phyloP scores from a whole-genome alignment of 139 green algal species.

The Chlorella sorokiniana region DNA sequence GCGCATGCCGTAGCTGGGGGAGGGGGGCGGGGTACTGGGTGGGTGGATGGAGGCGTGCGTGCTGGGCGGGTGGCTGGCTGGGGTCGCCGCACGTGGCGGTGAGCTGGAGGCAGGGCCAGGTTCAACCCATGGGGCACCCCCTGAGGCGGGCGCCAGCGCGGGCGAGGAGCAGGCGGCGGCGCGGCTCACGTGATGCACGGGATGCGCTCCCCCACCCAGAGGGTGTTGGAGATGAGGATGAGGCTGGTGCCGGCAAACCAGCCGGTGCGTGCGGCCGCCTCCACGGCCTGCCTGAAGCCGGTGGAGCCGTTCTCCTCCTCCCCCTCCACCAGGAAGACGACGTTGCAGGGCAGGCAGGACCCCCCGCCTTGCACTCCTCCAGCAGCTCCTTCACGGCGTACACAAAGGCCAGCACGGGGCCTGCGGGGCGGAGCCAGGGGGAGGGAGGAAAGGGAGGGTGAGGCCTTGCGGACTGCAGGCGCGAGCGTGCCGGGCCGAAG shows the following conservation, averaged over 20 bases:
- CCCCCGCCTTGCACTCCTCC: constrained; percentile 52
- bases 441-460: too few relatives aligned
- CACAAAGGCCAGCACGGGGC: constrained; percentile 90
- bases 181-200: constrained; percentile 98
- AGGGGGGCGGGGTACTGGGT: too few relatives aligned
- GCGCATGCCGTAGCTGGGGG: constrained; percentile 94
- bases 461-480: too few relatives aligned
- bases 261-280: constrained; percentile 65
- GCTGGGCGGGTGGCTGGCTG: too few relatives aligned
- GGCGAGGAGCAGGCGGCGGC: too few relatives aligned
- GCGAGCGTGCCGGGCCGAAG: too few relatives aligned
- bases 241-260: constrained; percentile 81
- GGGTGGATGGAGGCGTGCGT: too few relatives aligned
- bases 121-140: too few relatives aligned
- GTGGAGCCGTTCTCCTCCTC: constrained; percentile 87
- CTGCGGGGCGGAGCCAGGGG: constrained; percentile 30
- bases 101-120: too few relatives aligned
- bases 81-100: too few relatives aligned
- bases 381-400: constrained; percentile 90
- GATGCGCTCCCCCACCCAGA: constrained; percentile 88
- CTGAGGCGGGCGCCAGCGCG: too few relatives aligned
- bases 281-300: constrained; percentile 80
- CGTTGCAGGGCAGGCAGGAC: constrained; percentile 82
- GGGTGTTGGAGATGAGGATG: constrained; percentile 91
- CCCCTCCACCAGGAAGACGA: constrained; percentile 92